phyloP scores from a whole-genome alignment of 2,329 filamentous ascomycete genomes.

The Penicillium vulpinum region DNA sequence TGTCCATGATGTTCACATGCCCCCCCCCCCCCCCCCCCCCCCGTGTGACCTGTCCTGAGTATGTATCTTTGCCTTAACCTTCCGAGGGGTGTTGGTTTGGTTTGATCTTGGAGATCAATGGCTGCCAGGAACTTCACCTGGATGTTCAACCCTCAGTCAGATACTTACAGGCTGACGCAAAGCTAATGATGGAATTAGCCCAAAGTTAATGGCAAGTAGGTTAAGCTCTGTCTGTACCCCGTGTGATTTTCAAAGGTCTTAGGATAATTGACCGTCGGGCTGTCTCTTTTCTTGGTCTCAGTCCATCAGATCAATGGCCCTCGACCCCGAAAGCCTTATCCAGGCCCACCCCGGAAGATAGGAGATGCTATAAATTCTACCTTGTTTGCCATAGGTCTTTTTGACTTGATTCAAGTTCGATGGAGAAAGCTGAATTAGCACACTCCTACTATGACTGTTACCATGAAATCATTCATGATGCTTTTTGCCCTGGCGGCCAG shows the following conservation, averaged over 20 bases:
- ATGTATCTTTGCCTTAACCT: background rate
- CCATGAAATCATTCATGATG: constrained; percentile 27
- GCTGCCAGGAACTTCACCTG: background rate
- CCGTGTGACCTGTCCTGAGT: background rate
- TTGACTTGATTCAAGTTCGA: background rate
- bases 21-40: too few relatives aligned
- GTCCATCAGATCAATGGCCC: background rate
- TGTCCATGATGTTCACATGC: background rate
- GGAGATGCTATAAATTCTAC: background rate
- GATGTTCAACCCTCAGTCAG: background rate
- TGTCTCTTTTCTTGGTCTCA: constrained; percentile 6
- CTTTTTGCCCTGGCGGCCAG: constrained; percentile 22
- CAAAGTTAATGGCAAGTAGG: background rate
- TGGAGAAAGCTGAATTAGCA: background rate
- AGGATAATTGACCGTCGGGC: constrained; percentile 16
- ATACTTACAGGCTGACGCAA: background rate
- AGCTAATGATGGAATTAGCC: background rate
- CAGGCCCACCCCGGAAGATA: constrained; percentile 3
- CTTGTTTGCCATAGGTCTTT: background rate
- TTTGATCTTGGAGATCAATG: background rate
- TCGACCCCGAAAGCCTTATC: background rate
- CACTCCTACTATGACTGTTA: background rate
- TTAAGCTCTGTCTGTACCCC: constrained; percentile 1
- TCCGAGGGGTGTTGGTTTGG: background rate
- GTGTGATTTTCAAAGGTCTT: constrained; percentile 8